These are phyloP conservation scores for Hemerocallis citrina DNA, from an alignment of 106 monocot species.

Conservation along the genomic window DNA sequence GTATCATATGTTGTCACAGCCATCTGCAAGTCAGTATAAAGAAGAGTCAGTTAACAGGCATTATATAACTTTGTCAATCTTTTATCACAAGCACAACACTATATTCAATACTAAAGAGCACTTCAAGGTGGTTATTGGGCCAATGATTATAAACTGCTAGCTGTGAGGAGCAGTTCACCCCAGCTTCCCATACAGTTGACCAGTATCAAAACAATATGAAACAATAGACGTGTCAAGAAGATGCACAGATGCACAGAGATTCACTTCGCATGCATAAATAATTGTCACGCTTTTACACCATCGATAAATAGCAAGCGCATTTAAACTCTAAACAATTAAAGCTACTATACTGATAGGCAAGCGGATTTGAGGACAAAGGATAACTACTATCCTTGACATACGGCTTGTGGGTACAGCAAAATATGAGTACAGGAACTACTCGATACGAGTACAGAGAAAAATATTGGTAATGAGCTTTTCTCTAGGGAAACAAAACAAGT, in stretches of 20 bases:
- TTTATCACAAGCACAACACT: neutral
- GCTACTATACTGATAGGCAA: too few species aligned
- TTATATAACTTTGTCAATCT: neutral
- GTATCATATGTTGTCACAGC: constrained; percentile 89
- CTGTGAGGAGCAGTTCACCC: neutral
- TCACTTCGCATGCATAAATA: neutral
- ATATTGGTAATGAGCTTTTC: too few species aligned
- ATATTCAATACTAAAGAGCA: neutral
- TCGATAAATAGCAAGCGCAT: too few species aligned
- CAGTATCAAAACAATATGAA: neutral
- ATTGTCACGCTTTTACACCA: too few species aligned
- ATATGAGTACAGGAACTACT: too few species aligned
- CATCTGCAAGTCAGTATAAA: constrained; percentile 48
- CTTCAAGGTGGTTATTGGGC: neutral
- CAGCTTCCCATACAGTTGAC: neutral
- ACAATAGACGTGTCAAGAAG: neutral
- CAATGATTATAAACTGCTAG: neutral
- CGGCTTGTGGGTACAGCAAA: too few species aligned
- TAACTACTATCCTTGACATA: too few species aligned
- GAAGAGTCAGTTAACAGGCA: neutral
- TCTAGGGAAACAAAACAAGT: too few species aligned
- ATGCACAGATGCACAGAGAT: neutral
- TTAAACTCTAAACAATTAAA: too few species aligned
- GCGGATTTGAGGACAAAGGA: too few species aligned
- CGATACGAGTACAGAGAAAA: too few species aligned